Evolutionary conservation across 805 yeast species (phyloP), one percentile per base, ranked within the genome.

Genomic region (Metschnikowia lochheadii): DNA sequence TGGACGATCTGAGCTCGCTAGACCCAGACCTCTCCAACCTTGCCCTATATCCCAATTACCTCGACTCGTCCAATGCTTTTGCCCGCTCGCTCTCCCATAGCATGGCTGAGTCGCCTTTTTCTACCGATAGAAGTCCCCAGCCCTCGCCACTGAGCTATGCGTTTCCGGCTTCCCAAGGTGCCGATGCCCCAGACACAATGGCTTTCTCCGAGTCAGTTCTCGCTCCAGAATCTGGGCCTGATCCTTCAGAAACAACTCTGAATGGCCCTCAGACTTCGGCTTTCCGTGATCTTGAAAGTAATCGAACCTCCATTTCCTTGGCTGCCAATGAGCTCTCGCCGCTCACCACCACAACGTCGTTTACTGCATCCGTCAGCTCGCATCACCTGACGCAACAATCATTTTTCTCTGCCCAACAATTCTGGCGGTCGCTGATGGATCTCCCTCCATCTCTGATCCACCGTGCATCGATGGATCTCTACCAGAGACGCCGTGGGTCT

Each of bases 361-460:
- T 69, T 40, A 69, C 77, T 0, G 77, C 75, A 0, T 72, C 76
- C 11, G 62, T 70, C 2, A 63, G 66, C 29, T 71, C 76, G 2
- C 54, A 72, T 14, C 77, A 73, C 50, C 72, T 75, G 38, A 63
- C 70, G 2, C 78, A 73, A 49, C 76, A 72, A 5, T 71, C 76
- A 3, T 73, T 71, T 50, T 70, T 73, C 52, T 69, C 74, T 1
- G 77, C 78, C 4, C 72, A 72, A 35, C 78, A 73, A 53, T 70
- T 63, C 58, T 57, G 73, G 38, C 60, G 77, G 29, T 66, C 64
- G 46, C 72, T 75, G 38, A 46, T 73, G 17, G 78, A 73, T 21
- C 72, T 67, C 48, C 59, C 68, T 3, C 67, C 68, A 11, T 56
- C 66, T 11, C 56, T 59, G 49, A 57, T 60, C 26, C 61, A 63